Conservation (phyloP, 306 rosid species). For the Gleditsia sinensis region DNA sequence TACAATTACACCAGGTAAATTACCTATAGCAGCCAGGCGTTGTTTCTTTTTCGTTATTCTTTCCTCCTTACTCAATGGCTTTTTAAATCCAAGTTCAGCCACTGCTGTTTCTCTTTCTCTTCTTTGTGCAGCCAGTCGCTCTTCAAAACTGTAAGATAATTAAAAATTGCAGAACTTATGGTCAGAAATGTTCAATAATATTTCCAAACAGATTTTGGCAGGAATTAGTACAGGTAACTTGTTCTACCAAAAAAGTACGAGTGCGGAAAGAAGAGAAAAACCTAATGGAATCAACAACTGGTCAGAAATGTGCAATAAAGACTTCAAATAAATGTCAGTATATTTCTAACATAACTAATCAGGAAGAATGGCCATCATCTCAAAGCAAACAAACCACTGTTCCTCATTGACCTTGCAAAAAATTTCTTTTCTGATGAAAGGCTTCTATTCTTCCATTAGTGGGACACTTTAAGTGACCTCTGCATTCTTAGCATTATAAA, state of each 20-base stretch:
- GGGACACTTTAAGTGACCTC: neutral
- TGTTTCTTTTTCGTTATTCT: slow-evolving; percentile 82
- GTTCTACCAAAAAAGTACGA: neutral
- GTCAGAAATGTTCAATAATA: neutral
- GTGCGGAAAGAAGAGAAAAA: slow-evolving; percentile 25
- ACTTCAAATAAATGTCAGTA: slow-evolving; percentile 8
- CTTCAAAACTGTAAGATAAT: slow-evolving; percentile 72
- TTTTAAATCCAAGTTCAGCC: slow-evolving; percentile 83
- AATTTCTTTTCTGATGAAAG: slow-evolving; percentile 11
- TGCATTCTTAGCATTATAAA: neutral
- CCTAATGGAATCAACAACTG: slow-evolving; percentile 11
- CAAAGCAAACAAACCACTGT: neutral
- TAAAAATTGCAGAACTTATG: slow-evolving; percentile 32
- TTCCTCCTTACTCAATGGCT: slow-evolving; percentile 90
- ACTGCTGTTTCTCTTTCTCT: slow-evolving; percentile 76
- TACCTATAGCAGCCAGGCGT: slow-evolving; percentile 99
- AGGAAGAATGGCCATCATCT: neutral
- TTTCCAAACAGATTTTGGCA: slow-evolving; percentile 6
- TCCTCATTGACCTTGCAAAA: neutral
- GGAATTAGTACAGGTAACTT: slow-evolving; percentile 5
- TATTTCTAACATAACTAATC: slow-evolving; percentile 24
- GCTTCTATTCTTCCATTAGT: slow-evolving; percentile 11
- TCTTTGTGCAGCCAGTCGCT: slow-evolving; percentile 94
- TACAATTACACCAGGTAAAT: slow-evolving; percentile 34
- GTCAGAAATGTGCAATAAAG: slow-evolving; percentile 5